Evolutionary conservation across 2,329 filamentous ascomycete genomes (phyloP), one percentile per base, ranked within the genome.

Genomic region (Talaromyces atroroseus): DNA sequence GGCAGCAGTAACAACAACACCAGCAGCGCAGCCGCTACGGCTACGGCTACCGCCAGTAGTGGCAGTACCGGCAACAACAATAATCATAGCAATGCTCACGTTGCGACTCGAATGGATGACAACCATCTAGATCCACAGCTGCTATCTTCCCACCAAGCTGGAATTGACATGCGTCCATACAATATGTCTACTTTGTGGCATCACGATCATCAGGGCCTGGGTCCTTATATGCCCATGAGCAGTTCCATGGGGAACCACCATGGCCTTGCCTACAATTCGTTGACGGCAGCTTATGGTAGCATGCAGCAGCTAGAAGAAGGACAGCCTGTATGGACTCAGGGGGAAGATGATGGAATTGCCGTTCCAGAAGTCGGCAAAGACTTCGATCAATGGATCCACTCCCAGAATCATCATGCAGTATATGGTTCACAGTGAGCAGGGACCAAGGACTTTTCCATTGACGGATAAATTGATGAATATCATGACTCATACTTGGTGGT

Each of bases 371-470:
- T 70, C 50, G 70, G 69, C 42, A 71, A 73, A 18, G 74, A 79
- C 48, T 77, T 78, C 58, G 76, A 78, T 47, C 73, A 74, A 49
- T 78, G 76, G 76, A 68, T 79, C 60, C 64, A 58, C 20, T 38
- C 49, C 21, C 57, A 57, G 44, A 49, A 54, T 38, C 48, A 52
- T 21, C 53, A 50, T 21, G 24, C 45, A 20, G 48, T 52, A 38
- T 59, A 51, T 46, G 47, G 47, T 29, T 29, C 47, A 18, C 47
- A 50, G 47, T 47, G 48, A 44, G n/a, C n/a, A 8, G 10, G 45
- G 38, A 51, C 20, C 11, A 46, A n/a, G 20, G 5, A 21, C 20
- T 8, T 21, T 18, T 45, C 36, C 42, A 16, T 46, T 40, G 26
- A 36, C n/a, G 36, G 36, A 48, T 42, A 24, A 20, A 29, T 50